phyloP scores from a whole-genome alignment of 2,329 filamentous ascomycete species.

The Alternaria sp. region DNA sequence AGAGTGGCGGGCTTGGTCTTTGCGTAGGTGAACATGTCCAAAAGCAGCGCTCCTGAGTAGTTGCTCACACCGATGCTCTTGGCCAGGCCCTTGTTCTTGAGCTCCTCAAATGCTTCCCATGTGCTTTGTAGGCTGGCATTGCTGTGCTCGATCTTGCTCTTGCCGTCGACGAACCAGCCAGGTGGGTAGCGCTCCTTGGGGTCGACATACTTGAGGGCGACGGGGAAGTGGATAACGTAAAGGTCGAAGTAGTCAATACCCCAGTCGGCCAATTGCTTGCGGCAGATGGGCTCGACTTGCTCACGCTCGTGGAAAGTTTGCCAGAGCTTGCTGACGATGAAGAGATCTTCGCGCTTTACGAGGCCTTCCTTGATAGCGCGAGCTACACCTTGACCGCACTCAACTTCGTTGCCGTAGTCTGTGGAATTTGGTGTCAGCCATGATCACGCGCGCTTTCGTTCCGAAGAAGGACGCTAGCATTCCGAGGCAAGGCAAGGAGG shows the following conservation, averaged over 20 bases:
- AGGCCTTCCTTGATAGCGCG: slow-evolving; percentile 51
- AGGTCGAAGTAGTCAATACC: slow-evolving; percentile 52
- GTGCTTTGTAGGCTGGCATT: slow-evolving; percentile 47
- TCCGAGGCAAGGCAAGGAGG: slow-evolving; percentile 27
- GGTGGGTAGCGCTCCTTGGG: slow-evolving; percentile 49
- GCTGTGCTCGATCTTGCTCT: slow-evolving; percentile 50
- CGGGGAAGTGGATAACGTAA: slow-evolving; percentile 86
- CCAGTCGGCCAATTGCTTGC: slow-evolving; percentile 60
- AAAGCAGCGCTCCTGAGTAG: slow-evolving; percentile 54
- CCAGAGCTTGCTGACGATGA: slow-evolving; percentile 94
- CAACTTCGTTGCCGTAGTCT: slow-evolving; percentile 53
- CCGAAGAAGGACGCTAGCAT: slow-evolving; percentile 20
- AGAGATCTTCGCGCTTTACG: slow-evolving; percentile 73
- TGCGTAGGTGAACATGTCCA: slow-evolving; percentile 65
- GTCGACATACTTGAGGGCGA: slow-evolving; percentile 71
- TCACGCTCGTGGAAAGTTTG: slow-evolving; percentile 88
- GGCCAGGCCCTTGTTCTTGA: slow-evolving; percentile 45
- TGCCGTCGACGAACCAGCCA: slow-evolving; percentile 47
- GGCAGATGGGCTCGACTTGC: slow-evolving; percentile 77
- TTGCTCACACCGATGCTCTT: slow-evolving; percentile 52
- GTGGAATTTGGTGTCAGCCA: slow-evolving; percentile 6
- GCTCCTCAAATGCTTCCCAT: slow-evolving; percentile 54
- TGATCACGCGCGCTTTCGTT: slow-evolving; percentile 10
- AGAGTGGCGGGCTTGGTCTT: slow-evolving; percentile 47
- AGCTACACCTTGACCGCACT: slow-evolving; percentile 48